Evolutionary conservation across 805 yeast species (phyloP), one percentile per base, ranked within the genome.

Genomic region (Ogataea kodamae): DNA sequence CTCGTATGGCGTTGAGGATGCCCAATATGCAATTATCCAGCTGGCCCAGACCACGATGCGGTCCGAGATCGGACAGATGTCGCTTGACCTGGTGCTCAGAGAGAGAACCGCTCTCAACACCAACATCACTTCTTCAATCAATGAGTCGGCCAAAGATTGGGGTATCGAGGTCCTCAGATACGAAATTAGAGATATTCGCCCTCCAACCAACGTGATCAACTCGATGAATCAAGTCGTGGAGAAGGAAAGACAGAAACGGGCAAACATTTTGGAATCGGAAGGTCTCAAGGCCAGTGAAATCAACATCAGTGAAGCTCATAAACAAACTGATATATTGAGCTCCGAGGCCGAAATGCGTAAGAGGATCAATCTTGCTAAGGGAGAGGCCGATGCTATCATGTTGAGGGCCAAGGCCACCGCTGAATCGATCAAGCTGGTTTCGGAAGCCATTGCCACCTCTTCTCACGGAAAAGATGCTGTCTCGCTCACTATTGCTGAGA

Each of bases 201-300:
- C 95, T 2, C 95, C 95, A 3, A 70, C 71, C 22, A 82, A 83
- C 47, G 95, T 85, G 8, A 72, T 85, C 49, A 89, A 81, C 50
- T 92, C 95, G 17, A 86, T 85, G 95, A 95, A 85, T 60, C 74
- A 90, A 55, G 95, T 83, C 59, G 95, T 86, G 15, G 73, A 81
- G 39, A 92, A 94, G 27, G 95, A 86, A 59, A 68, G 95, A 48
- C 78, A 88, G 32, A 86, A 86, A 57, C 68, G 95, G 41, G 95
- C 95, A 2, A 90, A 85, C 57, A 85, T 85, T 45, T 70, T 85
- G 53, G 95, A 85, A 52, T 77, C 87, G 27, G 95, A 85, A 62
- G 95, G 95, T 59, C 75, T 73, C 34, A 73, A 88, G 55, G 87
- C 81, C 54, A 68, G 86, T 21, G 81, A 75, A 30, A 85, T 86